Percentiles rank a stretch among this genome's conserved stretches.
Conservation (phyloP, 495 filamentous ascomycete species). For the Lophiostoma macrostomum region DNA sequence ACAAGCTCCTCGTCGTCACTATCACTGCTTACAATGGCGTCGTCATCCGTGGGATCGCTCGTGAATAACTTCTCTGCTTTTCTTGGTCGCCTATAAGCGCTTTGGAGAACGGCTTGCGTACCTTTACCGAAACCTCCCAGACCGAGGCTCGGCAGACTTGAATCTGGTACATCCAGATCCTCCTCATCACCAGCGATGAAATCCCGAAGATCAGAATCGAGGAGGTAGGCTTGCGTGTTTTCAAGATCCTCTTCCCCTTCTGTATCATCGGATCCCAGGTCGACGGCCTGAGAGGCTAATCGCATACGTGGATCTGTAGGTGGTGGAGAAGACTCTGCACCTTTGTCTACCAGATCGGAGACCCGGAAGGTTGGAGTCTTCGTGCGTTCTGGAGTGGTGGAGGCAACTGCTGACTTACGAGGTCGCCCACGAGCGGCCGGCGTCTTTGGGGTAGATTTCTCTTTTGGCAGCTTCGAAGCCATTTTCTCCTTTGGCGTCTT, state of each 20-base stretch:
- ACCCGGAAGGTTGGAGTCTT: constrained; percentile 18
- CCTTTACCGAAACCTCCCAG: constrained; percentile 16
- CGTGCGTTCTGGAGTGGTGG: constrained; percentile 3
- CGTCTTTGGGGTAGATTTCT: constrained; percentile 1
- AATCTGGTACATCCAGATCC: constrained; percentile 9
- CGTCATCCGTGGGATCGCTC: constrained; percentile 25
- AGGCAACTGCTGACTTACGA: constrained; percentile 4
- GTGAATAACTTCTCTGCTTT: constrained; percentile 27
- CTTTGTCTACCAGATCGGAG: constrained; percentile 23
- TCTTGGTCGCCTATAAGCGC: background rate
- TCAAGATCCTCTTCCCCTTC: background rate
- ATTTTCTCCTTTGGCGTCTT: background rate
- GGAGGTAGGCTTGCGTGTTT: constrained; percentile 22
- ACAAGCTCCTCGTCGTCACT: constrained; percentile 13
- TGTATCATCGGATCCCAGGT: constrained; percentile 30
- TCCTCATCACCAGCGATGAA: constrained; percentile 28
- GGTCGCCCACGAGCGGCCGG: constrained; percentile 4
- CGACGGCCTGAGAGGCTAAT: constrained; percentile 24
- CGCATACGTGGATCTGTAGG: constrained; percentile 31
- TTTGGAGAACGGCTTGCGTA: constrained; percentile 13
- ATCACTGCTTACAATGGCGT: constrained; percentile 24
- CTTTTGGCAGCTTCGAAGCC: background rate
- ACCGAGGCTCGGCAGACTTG: constrained; percentile 22
- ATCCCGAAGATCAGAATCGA: constrained; percentile 20
- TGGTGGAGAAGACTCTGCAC: constrained; percentile 22